phyloP scores from a whole-genome alignment of 179 eudicot genomes.

The Nepenthes alata region DNA sequence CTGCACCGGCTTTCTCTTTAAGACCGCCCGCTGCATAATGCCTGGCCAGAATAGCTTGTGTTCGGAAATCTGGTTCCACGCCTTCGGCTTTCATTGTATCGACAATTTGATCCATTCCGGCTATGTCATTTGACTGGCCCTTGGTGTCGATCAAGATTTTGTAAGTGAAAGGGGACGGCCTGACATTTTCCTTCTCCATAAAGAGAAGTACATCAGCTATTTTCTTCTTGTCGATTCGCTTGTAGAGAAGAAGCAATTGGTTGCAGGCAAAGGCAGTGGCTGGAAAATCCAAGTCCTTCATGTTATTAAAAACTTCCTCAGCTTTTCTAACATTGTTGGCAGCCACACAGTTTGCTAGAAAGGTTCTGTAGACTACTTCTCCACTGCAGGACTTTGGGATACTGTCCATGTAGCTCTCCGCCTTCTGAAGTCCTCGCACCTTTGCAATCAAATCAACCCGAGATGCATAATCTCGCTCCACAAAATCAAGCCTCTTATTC shows the following conservation, averaged over 20 bases:
- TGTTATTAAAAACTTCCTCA: slow-evolving; percentile 65
- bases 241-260: slow-evolving; percentile 68
- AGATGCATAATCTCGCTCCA: slow-evolving; percentile 58
- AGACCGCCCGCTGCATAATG: slow-evolving; percentile 50
- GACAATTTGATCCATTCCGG: slow-evolving; percentile 72
- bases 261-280: slow-evolving; percentile 46
- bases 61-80: slow-evolving; percentile 27
- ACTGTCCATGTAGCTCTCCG: slow-evolving; percentile 46
- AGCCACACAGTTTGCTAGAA: slow-evolving; percentile 51
- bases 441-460: slow-evolving; percentile 69
- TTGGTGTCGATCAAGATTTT: slow-evolving; percentile 61
- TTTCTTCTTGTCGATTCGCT: slow-evolving; percentile 56
- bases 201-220: slow-evolving; percentile 58
- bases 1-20: slow-evolving; percentile 55
- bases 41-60: slow-evolving; percentile 36
- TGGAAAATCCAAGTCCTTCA: slow-evolving; percentile 57
- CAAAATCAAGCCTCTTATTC: slow-evolving; percentile 27
- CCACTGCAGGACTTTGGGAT: slow-evolving; percentile 54
- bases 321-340: slow-evolving; percentile 34
- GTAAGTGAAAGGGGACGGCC: slow-evolving; percentile 58
- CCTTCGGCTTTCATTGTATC: slow-evolving; percentile 84
- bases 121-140: slow-evolving; percentile 51
- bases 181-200: slow-evolving; percentile 79
- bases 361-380: slow-evolving; percentile 53
- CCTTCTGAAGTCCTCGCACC: slow-evolving; percentile 47